These are phyloP conservation scores for Calonectria pseudoturangicola DNA, from an alignment of 2,329 filamentous ascomycete species.

Conservation along the genomic window DNA sequence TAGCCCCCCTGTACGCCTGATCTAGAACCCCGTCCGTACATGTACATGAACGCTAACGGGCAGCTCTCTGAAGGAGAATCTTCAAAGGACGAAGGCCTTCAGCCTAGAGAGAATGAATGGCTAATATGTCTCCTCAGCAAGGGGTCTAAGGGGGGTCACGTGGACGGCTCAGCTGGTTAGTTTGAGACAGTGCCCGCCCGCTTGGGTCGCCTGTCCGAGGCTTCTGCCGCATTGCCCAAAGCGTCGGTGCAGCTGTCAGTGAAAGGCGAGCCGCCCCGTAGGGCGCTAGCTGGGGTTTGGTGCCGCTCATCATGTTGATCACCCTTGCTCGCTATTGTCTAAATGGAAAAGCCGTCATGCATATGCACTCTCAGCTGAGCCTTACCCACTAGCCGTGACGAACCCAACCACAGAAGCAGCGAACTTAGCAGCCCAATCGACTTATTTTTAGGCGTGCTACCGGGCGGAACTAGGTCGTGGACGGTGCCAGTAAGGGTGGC, in stretches of 20 bases:
- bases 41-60: not conserved
- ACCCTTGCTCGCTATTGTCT: slow-evolving; percentile 13
- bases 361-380: slow-evolving; percentile 27
- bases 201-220: slow-evolving; percentile 16
- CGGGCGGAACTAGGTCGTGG: not conserved
- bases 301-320: slow-evolving; percentile 14
- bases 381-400: slow-evolving; percentile 18
- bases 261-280: slow-evolving; percentile 22
- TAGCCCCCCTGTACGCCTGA: not conserved
- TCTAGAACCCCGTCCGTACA: not conserved
- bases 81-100: not conserved
- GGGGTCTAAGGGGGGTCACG: slow-evolving; percentile 12
- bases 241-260: slow-evolving; percentile 27
- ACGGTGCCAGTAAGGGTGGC: not conserved
- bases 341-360: slow-evolving; percentile 20
- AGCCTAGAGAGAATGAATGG: slow-evolving; percentile 17
- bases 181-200: slow-evolving; percentile 15
- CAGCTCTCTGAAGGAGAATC: not conserved
- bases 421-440: slow-evolving; percentile 19
- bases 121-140: not conserved
- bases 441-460: slow-evolving; percentile 10
- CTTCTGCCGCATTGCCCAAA: slow-evolving; percentile 25
- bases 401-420: slow-evolving; percentile 15
- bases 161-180: slow-evolving; percentile 22
- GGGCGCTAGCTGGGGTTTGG: slow-evolving; percentile 7